Evolutionary conservation across 2,329 filamentous ascomycete genomes (phyloP).

Genomic region (Alternaria sp.): DNA sequence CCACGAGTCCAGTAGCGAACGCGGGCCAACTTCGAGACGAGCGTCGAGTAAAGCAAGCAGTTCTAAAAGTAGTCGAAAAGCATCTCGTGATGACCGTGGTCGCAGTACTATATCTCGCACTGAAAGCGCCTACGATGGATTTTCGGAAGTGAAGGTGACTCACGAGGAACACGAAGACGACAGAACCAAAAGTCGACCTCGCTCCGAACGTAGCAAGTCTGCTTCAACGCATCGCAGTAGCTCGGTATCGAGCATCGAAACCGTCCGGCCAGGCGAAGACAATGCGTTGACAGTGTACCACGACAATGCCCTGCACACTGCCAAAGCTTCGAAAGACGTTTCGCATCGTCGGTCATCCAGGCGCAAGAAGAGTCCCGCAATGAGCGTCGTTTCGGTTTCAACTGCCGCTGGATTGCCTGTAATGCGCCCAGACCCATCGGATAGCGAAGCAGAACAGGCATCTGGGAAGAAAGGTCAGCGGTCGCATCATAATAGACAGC

Average conservation of each 20-base stretch:
- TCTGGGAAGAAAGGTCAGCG: no score
- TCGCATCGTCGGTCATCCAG: rapidly evolving
- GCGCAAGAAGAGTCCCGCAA: not conserved
- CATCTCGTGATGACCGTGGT: not conserved
- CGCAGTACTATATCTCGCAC: not conserved
- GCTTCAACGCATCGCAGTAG: not conserved
- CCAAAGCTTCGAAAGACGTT: not conserved
- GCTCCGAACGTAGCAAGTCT: rapidly evolving
- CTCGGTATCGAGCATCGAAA: not conserved
- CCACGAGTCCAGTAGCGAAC: not conserved
- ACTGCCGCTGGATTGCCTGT: no score
- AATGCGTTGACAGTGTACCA: not conserved
- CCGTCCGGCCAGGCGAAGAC: not conserved
- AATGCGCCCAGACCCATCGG: no score
- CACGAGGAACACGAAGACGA: not conserved
- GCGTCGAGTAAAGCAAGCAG: not conserved
- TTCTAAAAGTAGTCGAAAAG: not conserved
- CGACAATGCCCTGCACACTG: not conserved
- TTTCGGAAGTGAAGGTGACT: rapidly evolving
- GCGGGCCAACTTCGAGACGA: not conserved
- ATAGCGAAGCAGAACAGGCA: no score
- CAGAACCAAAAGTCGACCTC: rapidly evolving
- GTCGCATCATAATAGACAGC: no score
- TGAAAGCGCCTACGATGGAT: rapidly evolving
- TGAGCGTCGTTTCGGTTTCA: no score